Evolutionary conservation across 139 green algal species (phyloP).

Genomic region (Micractinium sp.): DNA sequence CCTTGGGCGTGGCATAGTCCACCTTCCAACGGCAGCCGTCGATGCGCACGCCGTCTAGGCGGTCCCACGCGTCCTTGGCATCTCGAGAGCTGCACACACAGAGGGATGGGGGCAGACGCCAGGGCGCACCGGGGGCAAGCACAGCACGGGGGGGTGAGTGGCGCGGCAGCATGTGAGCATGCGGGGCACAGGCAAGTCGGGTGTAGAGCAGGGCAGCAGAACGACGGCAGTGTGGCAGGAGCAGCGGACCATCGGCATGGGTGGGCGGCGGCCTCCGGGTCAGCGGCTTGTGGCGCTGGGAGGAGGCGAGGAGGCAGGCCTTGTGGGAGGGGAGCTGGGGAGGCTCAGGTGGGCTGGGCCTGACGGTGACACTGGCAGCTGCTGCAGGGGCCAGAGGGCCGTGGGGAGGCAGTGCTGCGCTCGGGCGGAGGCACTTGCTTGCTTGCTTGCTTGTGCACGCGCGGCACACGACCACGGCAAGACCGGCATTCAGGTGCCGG

Average conservation of each 20-base stretch:
- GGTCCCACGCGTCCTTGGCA: conserved; percentile 53
- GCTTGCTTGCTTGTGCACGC: too few species aligned
- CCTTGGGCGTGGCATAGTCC: conserved; percentile 23
- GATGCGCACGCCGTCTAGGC: conserved; percentile 63
- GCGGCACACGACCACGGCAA: background rate
- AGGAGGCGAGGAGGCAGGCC: background rate
- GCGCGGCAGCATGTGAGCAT: background rate
- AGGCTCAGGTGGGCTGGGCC: background rate
- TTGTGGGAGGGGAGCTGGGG: background rate
- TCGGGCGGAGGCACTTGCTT: too few species aligned
- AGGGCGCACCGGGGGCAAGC: background rate
- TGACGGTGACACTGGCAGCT: too few species aligned
- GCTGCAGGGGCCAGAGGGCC: background rate
- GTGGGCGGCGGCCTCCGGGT: background rate
- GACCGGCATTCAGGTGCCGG: background rate
- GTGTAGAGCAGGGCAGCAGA: background rate
- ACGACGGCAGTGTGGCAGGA: background rate
- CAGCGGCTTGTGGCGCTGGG: background rate
- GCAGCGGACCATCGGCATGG: background rate
- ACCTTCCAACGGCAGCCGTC: conserved; percentile 60
- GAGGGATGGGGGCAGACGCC: background rate
- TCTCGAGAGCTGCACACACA: conserved; percentile 51
- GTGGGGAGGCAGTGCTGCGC: background rate
- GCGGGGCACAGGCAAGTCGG: background rate
- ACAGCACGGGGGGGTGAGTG: background rate